Evolutionary conservation across 2,329 filamentous ascomycete species (phyloP).

Genomic region (Botrytis galanthina): DNA sequence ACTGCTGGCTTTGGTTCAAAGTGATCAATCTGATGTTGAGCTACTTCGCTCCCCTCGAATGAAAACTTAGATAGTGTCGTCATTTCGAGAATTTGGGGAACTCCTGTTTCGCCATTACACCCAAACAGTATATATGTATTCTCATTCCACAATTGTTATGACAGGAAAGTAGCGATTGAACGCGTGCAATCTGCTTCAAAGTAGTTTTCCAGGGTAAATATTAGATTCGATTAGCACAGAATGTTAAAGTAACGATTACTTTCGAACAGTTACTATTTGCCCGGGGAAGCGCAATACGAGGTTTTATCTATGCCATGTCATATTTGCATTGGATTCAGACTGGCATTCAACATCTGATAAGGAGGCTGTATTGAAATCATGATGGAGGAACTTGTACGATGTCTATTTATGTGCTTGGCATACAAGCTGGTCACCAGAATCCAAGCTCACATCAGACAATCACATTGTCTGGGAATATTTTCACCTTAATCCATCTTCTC

Average conservation of each 20-base stretch:
- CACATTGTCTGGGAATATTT: neutral
- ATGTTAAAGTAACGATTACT: neutral
- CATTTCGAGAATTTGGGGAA: neutral
- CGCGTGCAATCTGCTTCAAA: neutral
- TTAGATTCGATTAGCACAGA: neutral
- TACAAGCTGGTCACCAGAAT: neutral
- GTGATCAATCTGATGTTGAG: neutral
- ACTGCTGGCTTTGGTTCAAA: neutral
- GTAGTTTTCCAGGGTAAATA: neutral
- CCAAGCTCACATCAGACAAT: neutral
- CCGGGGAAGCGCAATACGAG: neutral
- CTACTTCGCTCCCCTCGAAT: neutral
- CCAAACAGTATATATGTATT: neutral
- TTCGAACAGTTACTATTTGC: neutral
- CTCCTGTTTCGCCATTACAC: neutral
- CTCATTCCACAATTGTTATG: neutral
- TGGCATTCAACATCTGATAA: neutral
- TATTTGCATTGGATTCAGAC: fast-evolving
- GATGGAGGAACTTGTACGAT: neutral
- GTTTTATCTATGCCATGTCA: neutral
- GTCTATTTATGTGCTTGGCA: neutral
- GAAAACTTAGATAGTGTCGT: neutral
- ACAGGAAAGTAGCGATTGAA: neutral
- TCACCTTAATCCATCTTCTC: neutral
- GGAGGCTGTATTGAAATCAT: neutral